These are phyloP conservation scores for Hanseniaspora meyeri DNA, from an alignment of 805 yeast species.

Conservation along the genomic window DNA sequence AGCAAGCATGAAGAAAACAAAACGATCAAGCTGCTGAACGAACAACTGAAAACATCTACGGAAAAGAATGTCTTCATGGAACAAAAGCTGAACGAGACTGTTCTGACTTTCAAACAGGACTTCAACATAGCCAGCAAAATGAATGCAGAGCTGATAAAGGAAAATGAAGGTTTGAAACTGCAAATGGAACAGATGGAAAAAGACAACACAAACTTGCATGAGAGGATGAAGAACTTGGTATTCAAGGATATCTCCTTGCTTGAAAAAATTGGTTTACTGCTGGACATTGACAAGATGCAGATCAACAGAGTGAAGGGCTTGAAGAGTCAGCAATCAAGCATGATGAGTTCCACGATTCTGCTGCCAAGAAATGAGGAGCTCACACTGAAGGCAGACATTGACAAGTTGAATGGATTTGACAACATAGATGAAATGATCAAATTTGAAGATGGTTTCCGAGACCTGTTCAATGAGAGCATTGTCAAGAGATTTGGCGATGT, in stretches of 20 bases:
- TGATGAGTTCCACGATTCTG: slow-evolving; percentile 26
- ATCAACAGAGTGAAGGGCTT: slow-evolving; percentile 74
- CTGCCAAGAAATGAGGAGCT: slow-evolving; percentile 28
- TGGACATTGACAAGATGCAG: slow-evolving; percentile 29
- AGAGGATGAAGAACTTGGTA: slow-evolving; percentile 57
- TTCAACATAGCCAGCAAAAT: slow-evolving; percentile 6
- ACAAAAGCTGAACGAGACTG: slow-evolving; percentile 1
- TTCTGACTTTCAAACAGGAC: slow-evolving; percentile 1
- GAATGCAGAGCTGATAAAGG: not conserved
- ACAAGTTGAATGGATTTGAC: slow-evolving; percentile 16
- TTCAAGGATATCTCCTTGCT: slow-evolving; percentile 43
- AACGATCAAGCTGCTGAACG: not conserved
- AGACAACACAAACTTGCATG: slow-evolving; percentile 52
- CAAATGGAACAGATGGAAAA: slow-evolving; percentile 23
- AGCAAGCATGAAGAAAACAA: not conserved
- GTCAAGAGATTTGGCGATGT: slow-evolving; percentile 76
- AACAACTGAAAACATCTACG: slow-evolving; percentile 3
- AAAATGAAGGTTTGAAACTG: slow-evolving; percentile 11
- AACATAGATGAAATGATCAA: slow-evolving; percentile 14
- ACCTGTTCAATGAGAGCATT: slow-evolving; percentile 33
- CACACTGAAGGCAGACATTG: slow-evolving; percentile 25
- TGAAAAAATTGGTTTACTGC: slow-evolving; percentile 65
- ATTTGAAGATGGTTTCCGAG: slow-evolving; percentile 14
- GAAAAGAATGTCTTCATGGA: not conserved
- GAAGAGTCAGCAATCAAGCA: slow-evolving; percentile 30